Evolutionary conservation across 129 eudicot genomes (phyloP).

Genomic region (Calendula officinalis): DNA sequence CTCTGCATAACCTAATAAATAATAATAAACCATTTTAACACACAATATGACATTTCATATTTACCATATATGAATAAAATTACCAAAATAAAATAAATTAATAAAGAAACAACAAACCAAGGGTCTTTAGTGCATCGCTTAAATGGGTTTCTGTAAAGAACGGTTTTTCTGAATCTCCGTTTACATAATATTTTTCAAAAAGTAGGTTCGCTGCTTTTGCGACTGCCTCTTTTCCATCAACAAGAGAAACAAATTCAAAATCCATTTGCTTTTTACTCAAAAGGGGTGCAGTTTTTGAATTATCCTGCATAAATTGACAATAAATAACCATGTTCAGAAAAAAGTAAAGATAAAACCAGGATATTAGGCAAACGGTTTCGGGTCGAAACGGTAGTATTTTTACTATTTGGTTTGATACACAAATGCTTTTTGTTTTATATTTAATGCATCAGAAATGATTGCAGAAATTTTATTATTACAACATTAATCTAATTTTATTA

Average conservation of each 20-base stretch:
- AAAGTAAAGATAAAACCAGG: neutral
- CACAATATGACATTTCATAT: slow-evolving; percentile 13
- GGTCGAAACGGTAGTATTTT: slow-evolving; percentile 1
- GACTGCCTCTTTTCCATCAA: slow-evolving; percentile 79
- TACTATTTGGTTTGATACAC: neutral
- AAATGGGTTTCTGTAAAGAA: slow-evolving; percentile 56
- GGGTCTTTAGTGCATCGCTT: slow-evolving; percentile 52
- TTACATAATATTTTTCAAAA: slow-evolving; percentile 49
- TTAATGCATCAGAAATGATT: neutral
- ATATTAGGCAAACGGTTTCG: neutral
- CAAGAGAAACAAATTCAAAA: slow-evolving; percentile 59
- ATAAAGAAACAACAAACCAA: slow-evolving; percentile 47
- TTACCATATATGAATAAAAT: slow-evolving; percentile 5
- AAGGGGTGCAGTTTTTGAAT: slow-evolving; percentile 28
- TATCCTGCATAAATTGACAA: slow-evolving; percentile 43
- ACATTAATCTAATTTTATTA: neutral
- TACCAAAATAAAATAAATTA: neutral
- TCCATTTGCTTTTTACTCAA: slow-evolving; percentile 28
- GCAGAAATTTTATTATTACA: neutral
- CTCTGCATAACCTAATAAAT: slow-evolving; percentile 51
- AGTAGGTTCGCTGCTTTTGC: slow-evolving; percentile 79
- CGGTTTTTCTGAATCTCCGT: slow-evolving; percentile 40
- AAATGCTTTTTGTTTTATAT: neutral
- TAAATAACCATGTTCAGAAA: neutral
- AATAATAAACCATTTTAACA: slow-evolving; percentile 12